Evolutionary conservation across 331 rosid species (phyloP).

Genomic region (Malus hybrid): DNA sequence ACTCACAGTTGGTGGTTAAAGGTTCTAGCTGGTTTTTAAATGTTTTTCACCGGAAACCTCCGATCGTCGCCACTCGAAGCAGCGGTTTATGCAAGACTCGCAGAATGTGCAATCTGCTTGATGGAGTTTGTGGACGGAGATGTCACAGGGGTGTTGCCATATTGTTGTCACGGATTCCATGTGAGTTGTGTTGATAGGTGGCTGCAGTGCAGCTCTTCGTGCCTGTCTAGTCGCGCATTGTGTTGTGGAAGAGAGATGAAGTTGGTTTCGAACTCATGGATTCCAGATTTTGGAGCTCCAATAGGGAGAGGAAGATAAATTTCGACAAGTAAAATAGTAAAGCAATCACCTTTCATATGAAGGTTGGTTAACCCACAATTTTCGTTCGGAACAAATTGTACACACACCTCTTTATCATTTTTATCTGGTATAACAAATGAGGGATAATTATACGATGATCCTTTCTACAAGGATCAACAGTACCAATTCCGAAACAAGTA

Average conservation of each 20-base stretch:
- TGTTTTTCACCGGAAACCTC: neutral
- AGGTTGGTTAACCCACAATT: neutral
- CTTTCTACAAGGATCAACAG: slow-evolving; percentile 22
- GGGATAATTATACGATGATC: neutral
- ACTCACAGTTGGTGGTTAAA: neutral
- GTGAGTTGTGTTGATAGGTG: slow-evolving; percentile 12
- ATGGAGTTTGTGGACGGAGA: slow-evolving; percentile 23
- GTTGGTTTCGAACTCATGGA: neutral
- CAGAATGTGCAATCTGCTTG: slow-evolving; percentile 21
- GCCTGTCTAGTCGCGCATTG: slow-evolving; percentile 8
- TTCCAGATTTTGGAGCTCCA: neutral
- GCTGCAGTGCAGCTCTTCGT: slow-evolving; percentile 14
- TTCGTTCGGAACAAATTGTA: neutral
- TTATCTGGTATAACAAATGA: slow-evolving; percentile 15
- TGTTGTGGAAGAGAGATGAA: neutral
- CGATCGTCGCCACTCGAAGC: neutral
- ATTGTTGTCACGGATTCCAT: slow-evolving; percentile 19
- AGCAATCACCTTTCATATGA: neutral
- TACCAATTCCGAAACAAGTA: slow-evolving; percentile 5
- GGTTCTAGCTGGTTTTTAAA: neutral
- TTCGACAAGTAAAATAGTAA: neutral
- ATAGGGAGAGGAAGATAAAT: neutral
- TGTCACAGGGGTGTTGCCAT: slow-evolving; percentile 8
- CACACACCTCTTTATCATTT: neutral
- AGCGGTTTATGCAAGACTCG: neutral